Evolutionary conservation across 169 alveolate species (phyloP).

Genomic region (Plasmodium gaboni): DNA sequence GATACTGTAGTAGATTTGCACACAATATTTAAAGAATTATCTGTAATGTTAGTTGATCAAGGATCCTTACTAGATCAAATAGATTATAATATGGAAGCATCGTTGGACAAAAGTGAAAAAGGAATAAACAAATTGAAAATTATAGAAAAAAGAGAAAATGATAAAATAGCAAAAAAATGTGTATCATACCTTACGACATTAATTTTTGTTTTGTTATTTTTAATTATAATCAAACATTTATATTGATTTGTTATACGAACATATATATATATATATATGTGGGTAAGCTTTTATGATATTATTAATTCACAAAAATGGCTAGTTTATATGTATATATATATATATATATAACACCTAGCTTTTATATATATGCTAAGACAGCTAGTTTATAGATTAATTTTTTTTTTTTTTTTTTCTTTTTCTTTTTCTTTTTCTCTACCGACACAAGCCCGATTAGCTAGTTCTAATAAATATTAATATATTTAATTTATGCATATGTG

Average conservation of each 20-base stretch:
- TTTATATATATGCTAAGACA: neutral
- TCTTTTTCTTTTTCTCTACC: neutral
- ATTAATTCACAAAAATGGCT: neutral
- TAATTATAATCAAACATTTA: slow-evolving; percentile 62
- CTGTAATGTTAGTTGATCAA: slow-evolving; percentile 86
- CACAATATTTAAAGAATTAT: slow-evolving; percentile 85
- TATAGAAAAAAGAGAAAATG: slow-evolving; percentile 50
- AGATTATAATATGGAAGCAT: slow-evolving; percentile 84
- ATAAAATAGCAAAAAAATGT: slow-evolving; percentile 52
- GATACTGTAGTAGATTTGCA: slow-evolving; percentile 83
- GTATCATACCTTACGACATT: slow-evolving; percentile 50
- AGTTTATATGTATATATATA: too few relatives aligned
- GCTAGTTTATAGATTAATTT: neutral
- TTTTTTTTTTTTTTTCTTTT: slow-evolving; percentile 9
- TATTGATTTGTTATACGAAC: neutral
- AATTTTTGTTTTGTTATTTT: slow-evolving; percentile 51
- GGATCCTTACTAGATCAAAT: slow-evolving; percentile 88
- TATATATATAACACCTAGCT: too few relatives aligned
- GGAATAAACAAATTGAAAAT: slow-evolving; percentile 65
- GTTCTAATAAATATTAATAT: too few relatives aligned
- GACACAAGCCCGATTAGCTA: too few relatives aligned
- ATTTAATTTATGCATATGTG: too few relatives aligned
- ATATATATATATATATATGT: neutral
- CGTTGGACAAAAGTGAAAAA: slow-evolving; percentile 67
- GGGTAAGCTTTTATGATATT: neutral